phyloP scores from a whole-genome alignment of 208 protist genomes.

The Leishmania major region DNA sequence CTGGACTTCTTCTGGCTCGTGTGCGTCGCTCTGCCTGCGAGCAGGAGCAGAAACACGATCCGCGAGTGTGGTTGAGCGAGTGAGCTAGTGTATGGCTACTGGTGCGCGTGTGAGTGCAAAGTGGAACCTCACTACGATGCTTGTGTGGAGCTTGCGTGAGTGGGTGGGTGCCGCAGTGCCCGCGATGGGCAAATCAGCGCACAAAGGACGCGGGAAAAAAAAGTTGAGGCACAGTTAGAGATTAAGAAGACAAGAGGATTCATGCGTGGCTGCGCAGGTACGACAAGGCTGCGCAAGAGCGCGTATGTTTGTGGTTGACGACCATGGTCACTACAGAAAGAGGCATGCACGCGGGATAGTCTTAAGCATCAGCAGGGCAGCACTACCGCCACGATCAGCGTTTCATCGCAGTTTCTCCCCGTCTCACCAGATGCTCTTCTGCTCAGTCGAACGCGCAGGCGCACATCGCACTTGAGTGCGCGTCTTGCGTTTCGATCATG shows the following conservation, averaged over 20 bases:
- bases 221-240: neutral
- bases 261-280: neutral
- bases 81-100: neutral
- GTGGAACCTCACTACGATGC: neutral
- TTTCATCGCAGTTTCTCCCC: neutral
- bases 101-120: neutral
- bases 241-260: neutral
- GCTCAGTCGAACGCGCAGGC: neutral
- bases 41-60: neutral
- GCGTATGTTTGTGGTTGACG: neutral
- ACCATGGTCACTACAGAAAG: neutral
- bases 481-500: neutral
- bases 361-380: neutral
- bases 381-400: neutral
- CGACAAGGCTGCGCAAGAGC: neutral
- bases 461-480: neutral
- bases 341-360: neutral
- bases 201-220: neutral
- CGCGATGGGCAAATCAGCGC: neutral
- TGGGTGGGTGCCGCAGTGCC: neutral
- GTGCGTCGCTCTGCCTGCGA: neutral
- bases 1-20: neutral
- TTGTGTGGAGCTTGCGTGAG: neutral
- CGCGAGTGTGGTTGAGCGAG: neutral
- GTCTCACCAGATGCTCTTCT: neutral